Percentiles rank a stretch among this genome's conserved stretches.
These are phyloP conservation scores for Blastobotrys elegans DNA, from an alignment of 1,139 yeast species.

Conservation along the genomic window DNA sequence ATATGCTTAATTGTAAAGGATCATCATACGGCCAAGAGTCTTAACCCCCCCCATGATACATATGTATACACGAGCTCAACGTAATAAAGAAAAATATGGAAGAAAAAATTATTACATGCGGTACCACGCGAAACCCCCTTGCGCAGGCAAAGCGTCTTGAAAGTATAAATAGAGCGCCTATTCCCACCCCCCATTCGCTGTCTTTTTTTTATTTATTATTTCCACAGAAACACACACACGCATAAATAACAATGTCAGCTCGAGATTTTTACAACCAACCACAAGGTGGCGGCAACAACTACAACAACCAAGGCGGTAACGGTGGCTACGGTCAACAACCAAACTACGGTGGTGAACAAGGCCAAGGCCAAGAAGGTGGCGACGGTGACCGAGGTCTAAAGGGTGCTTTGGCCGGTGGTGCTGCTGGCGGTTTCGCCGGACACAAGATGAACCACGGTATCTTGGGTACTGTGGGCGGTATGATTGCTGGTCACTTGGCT, in stretches of 20 bases:
- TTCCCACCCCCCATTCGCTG: neutral
- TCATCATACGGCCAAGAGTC: no score
- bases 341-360: constrained; percentile 19
- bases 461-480: constrained; percentile 54
- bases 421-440: constrained; percentile 50
- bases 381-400: constrained; percentile 55
- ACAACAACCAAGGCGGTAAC: constrained; percentile 8
- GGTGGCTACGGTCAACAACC: constrained; percentile 10
- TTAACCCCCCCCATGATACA: no score
- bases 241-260: constrained; percentile 13
- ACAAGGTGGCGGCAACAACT: constrained; percentile 1
- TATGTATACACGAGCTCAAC: no score
- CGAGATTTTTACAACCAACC: constrained; percentile 15
- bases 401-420: constrained; percentile 54
- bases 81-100: neutral
- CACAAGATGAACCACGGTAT: constrained; percentile 42
- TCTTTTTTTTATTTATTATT: neutral
- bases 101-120: neutral
- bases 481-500: constrained; percentile 51
- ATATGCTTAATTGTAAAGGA: no score
- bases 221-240: neutral
- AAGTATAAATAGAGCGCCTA: constrained; percentile 2
- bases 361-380: constrained; percentile 27
- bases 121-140: neutral
- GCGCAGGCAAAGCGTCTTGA: neutral